Evolutionary conservation across 371 early-diverging fungal genomes (phyloP).

Genomic region (Thermomucor indicae-seudaticae): DNA sequence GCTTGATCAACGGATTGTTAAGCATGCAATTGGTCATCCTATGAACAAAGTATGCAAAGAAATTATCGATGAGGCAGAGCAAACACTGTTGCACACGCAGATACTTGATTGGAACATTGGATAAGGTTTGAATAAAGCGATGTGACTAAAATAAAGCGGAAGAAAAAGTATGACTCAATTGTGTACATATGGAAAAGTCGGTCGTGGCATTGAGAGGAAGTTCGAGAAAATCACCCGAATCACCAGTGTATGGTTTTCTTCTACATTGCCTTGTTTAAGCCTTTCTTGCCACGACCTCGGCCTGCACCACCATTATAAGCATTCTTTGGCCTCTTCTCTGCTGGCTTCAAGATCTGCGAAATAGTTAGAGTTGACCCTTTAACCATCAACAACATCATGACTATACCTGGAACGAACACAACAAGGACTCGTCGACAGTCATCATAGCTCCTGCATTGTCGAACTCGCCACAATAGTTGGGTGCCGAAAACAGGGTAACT

Average conservation of each 20-base stretch:
- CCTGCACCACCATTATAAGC: slow-evolving; percentile 14
- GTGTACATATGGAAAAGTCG: too few species aligned
- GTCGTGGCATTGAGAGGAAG: too few species aligned
- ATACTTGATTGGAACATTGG: too few species aligned
- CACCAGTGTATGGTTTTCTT: slow-evolving; percentile 2
- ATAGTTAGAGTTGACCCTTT: neutral
- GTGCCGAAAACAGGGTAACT: slow-evolving; percentile 96
- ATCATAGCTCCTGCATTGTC: slow-evolving; percentile 95
- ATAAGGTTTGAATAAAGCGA: neutral
- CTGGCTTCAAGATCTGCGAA: slow-evolving; percentile 24
- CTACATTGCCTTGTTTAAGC: slow-evolving; percentile 9
- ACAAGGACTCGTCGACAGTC: slow-evolving; percentile 87
- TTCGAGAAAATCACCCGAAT: too few species aligned
- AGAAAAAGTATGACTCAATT: too few species aligned
- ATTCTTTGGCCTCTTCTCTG: slow-evolving; percentile 24
- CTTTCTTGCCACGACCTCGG: slow-evolving; percentile 14
- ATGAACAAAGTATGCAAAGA: neutral
- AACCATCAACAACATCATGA: neutral
- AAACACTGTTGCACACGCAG: too few species aligned
- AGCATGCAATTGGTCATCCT: slow-evolving; percentile 15
- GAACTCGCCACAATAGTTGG: slow-evolving; percentile 99
- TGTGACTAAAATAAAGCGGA: too few species aligned
- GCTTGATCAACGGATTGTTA: slow-evolving; percentile 44
- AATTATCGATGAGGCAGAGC: too few species aligned
- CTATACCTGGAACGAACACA: slow-evolving; percentile 78